Percentiles rank a stretch among this genome's conserved stretches.
Conservation (phyloP, 164 flowering plant genomes). For the Akebia trifoliata region DNA sequence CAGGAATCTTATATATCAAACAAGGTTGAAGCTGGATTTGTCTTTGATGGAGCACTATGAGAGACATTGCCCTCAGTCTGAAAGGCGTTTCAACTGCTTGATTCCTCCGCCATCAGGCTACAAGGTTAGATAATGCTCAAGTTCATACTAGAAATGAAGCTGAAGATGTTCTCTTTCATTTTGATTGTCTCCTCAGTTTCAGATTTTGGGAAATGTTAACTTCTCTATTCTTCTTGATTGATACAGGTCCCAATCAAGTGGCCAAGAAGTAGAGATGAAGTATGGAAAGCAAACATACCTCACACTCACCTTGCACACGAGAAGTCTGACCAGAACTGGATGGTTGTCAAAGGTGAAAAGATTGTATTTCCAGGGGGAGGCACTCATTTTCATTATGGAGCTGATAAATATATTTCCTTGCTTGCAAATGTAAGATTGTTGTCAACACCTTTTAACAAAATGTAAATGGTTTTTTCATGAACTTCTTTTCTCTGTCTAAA, state of each 20-base stretch:
- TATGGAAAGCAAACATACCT: constrained; percentile 89
- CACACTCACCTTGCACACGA: constrained; percentile 89
- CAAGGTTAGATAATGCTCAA: constrained; percentile 41
- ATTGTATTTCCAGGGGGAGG: constrained; percentile 87
- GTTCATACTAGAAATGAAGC: neutral
- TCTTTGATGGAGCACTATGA: constrained; percentile 89
- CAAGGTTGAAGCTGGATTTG: constrained; percentile 76
- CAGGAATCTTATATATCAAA: constrained; percentile 66
- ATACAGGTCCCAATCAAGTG: constrained; percentile 74
- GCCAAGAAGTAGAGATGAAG: constrained; percentile 88
- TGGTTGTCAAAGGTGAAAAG: constrained; percentile 85
- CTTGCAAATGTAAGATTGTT: constrained; percentile 63
- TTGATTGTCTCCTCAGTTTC: neutral
- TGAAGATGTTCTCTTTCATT: neutral
- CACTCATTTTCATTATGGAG: constrained; percentile 88
- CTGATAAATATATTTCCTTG: constrained; percentile 67
- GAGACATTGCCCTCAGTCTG: constrained; percentile 75
- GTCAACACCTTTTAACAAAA: neutral
- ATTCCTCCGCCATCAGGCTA: constrained; percentile 85
- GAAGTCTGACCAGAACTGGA: constrained; percentile 92
- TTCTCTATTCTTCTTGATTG: constrained; percentile 2
- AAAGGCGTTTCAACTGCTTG: constrained; percentile 79
- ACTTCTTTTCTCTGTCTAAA: neutral
- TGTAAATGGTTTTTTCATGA: no score
- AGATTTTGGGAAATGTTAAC: neutral